Conservation (phyloP, 2,329 filamentous ascomycete genomes). For the Phyllosticta citrichinensis region DNA sequence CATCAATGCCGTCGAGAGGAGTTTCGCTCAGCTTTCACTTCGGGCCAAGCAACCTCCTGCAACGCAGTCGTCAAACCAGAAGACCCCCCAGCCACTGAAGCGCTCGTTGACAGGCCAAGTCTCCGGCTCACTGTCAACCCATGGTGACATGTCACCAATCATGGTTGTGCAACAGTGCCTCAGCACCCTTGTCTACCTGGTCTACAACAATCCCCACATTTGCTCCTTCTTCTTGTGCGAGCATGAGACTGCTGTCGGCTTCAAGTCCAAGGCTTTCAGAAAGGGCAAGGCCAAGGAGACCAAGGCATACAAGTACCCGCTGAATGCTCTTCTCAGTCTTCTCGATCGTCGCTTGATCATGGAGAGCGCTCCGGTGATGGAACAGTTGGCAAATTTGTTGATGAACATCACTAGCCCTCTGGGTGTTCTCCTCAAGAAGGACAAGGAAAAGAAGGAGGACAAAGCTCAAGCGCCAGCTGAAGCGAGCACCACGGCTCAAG, state of each 20-base stretch:
- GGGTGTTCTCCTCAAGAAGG: slow-evolving; percentile 69
- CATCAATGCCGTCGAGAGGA: slow-evolving; percentile 86
- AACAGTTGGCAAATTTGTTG: slow-evolving; percentile 75
- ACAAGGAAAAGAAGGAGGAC: slow-evolving; percentile 57
- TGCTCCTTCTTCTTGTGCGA: slow-evolving; percentile 89
- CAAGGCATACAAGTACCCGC: slow-evolving; percentile 75
- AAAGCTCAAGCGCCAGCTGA: slow-evolving; percentile 32
- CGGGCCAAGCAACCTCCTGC: slow-evolving; percentile 65
- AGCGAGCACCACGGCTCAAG: slow-evolving; percentile 17
- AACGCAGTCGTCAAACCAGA: slow-evolving; percentile 35
- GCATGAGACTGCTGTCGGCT: slow-evolving; percentile 68
- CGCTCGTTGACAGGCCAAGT: slow-evolving; percentile 57
- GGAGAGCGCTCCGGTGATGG: slow-evolving; percentile 96
- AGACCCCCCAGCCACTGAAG: slow-evolving; percentile 73
- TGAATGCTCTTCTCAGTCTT: slow-evolving; percentile 81
- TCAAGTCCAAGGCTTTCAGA: slow-evolving; percentile 66
- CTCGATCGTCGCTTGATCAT: slow-evolving; percentile 92
- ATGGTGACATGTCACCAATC: slow-evolving; percentile 82
- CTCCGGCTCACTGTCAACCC: slow-evolving; percentile 36
- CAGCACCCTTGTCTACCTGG: slow-evolving; percentile 72
- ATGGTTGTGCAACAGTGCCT: slow-evolving; percentile 95
- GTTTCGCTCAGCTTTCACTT: slow-evolving; percentile 85
- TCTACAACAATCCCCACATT: slow-evolving; percentile 75
- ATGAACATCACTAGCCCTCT: slow-evolving; percentile 83
- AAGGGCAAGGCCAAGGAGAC: slow-evolving; percentile 85